A percentile compares a stretch with the other conserved stretches of the same genome.
These are phyloP conservation scores for Ceratobasidium sp. DNA, from an alignment of 1,284 basidiomycete species.

Conservation along the genomic window DNA sequence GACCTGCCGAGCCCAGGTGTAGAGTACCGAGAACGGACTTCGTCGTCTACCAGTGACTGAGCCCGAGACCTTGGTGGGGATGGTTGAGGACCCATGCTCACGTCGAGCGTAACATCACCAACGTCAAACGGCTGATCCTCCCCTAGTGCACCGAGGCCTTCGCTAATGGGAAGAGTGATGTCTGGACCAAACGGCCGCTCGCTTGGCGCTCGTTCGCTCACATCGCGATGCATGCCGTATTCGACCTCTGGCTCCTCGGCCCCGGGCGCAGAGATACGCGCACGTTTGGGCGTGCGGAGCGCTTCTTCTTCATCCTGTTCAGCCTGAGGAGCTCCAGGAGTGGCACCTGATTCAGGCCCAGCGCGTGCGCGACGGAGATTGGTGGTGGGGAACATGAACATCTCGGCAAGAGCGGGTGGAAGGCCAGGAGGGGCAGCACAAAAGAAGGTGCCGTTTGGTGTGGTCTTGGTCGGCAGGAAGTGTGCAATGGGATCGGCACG, in stretches of 20 bases:
- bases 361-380: constrained; percentile 49
- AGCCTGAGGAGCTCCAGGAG: constrained; percentile 50
- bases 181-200: constrained; percentile 30
- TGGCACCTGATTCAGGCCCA: constrained; percentile 48
- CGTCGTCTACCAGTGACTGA: constrained; percentile 34
- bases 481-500: constrained; percentile 83
- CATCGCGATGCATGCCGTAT: constrained; percentile 58
- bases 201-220: constrained; percentile 57
- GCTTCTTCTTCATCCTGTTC: constrained; percentile 23
- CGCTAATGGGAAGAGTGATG: constrained; percentile 33
- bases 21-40: constrained; percentile 59
- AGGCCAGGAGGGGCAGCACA: constrained; percentile 82
- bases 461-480: constrained; percentile 81
- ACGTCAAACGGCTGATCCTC: constrained; percentile 26
- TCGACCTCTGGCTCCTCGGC: constrained; percentile 70
- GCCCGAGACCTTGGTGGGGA: constrained; percentile 33
- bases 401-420: constrained; percentile 76
- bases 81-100: constrained; percentile 1
- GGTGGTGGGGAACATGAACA: constrained; percentile 82
- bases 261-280: constrained; percentile 58
- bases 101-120: constrained; percentile 19
- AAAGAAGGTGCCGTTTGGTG: constrained; percentile 69
- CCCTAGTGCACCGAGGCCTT: constrained; percentile 23
- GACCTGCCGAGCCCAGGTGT: constrained; percentile 69
- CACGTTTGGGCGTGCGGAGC: constrained; percentile 64